phyloP scores from a whole-genome alignment of 768 basidiomycete species.

The Podaxis mareebaensis region DNA sequence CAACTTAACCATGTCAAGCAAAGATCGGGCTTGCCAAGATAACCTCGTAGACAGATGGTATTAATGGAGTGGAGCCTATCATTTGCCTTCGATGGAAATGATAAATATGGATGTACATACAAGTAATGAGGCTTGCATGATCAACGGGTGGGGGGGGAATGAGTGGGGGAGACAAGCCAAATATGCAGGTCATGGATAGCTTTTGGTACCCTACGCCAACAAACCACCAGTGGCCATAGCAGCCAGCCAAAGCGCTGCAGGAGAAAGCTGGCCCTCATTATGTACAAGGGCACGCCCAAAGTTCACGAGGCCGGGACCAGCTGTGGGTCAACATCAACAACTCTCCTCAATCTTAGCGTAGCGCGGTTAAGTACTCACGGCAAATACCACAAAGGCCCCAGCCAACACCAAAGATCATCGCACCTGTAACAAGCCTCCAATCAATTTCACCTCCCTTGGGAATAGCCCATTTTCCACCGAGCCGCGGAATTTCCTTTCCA shows the following conservation, averaged over 20 bases:
- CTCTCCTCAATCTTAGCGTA: neutral
- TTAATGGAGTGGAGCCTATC: too few relatives aligned
- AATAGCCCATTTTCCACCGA: slow-evolving; percentile 47
- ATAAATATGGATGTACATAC: too few relatives aligned
- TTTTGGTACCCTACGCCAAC: slow-evolving; percentile 24
- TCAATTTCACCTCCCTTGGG: slow-evolving; percentile 44
- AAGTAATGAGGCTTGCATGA: too few relatives aligned
- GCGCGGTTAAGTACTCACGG: slow-evolving; percentile 40
- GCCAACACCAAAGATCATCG: slow-evolving; percentile 59
- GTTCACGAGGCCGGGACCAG: slow-evolving; percentile 64
- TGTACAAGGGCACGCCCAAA: slow-evolving; percentile 48
- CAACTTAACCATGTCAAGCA: too few relatives aligned
- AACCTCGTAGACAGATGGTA: too few relatives aligned
- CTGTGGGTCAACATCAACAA: slow-evolving; percentile 30
- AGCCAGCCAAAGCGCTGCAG: slow-evolving; percentile 41
- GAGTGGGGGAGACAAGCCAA: too few relatives aligned
- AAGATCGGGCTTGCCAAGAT: too few relatives aligned
- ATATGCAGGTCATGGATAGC: too few relatives aligned
- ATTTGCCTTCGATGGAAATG: too few relatives aligned
- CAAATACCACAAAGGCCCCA: slow-evolving; percentile 65
- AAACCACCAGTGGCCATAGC: slow-evolving; percentile 42
- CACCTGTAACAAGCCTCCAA: slow-evolving; percentile 45
- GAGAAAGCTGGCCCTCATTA: slow-evolving; percentile 32
- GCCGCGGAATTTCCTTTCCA: slow-evolving; percentile 36
- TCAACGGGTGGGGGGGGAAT: too few relatives aligned